Base-by-base conservation (phyloP, 1,284 basidiomycete species). In the Volvariella volvacea region DNA sequence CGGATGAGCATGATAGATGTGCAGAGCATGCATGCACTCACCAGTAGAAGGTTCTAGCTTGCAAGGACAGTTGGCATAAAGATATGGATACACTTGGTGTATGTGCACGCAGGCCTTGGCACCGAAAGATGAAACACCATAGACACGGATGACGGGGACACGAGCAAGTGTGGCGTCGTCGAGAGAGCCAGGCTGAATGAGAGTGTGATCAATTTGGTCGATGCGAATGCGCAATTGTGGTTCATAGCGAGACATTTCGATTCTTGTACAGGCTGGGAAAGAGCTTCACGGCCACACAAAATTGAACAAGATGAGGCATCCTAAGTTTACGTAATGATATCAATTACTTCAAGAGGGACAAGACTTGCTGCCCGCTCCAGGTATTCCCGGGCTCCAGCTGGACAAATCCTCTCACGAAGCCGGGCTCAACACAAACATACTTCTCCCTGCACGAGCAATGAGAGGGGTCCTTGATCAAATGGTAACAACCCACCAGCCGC, bases 381-480 rank as follows among this genome's bases (percentile, higher is more conserved):
- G 74, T 76, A 57, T 78, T 66, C 15, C 82, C 83, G 1, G 82
- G 68, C 33, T 70, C 68, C 17, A 92, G 59, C 43, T 60, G 61
- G 12, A 72, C 73, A 55, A 78, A 88, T 9, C 83, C 83, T 38
- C 74, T 65, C 2, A 91, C 91, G 60, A 76, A 76, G 17, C 92
- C 92, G 7, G 92, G 92, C 64, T 95, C 91, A 42, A 92, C 79
- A 52, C 91, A 93, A 30, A 92, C 73, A 56, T 80, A 93, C 46
- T 65, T 74, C 52, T 89, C 78, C 89, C 85, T 92, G 32, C 40
- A 32, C 36, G 14, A 19, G n/a, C 52, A 10, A 46, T 21, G 37
- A 12, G 19, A 1, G n/a, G 48, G 15, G 17, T 25, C 31, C 47
- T 30, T 48, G 48, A 14, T 42, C 39, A 22, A 40, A 14, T 47